Percentiles rank a stretch among this genome's conserved stretches.
Conservation (phyloP, 768 basidiomycete genomes). For the Serendipita vermifera region DNA sequence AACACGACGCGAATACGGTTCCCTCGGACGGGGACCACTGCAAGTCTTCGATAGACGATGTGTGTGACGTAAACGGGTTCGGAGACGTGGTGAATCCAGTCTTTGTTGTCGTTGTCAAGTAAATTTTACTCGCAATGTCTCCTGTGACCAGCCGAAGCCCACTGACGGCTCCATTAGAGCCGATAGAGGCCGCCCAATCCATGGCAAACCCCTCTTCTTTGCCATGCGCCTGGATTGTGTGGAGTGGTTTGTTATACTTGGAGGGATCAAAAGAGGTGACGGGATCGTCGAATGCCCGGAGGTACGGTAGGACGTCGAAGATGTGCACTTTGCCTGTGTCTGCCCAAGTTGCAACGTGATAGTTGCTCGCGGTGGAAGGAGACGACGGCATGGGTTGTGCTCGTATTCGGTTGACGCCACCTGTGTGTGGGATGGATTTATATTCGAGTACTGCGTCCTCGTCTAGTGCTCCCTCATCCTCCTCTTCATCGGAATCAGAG, state of each 20-base stretch:
- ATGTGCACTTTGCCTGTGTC: slow-evolving; percentile 97
- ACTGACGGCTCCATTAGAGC: slow-evolving; percentile 34
- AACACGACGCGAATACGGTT: slow-evolving; percentile 92
- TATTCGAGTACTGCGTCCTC: slow-evolving; percentile 92
- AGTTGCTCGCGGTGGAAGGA: slow-evolving; percentile 54
- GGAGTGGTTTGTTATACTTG: slow-evolving; percentile 55
- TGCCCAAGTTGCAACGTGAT: slow-evolving; percentile 86
- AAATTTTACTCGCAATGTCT: slow-evolving; percentile 85
- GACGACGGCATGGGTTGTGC: slow-evolving; percentile 68
- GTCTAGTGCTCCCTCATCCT: slow-evolving; percentile 66
- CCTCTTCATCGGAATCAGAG: slow-evolving; percentile 53
- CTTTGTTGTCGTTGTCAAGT: slow-evolving; percentile 71
- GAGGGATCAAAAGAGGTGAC: slow-evolving; percentile 43
- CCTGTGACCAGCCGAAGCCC: slow-evolving; percentile 78
- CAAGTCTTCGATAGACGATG: slow-evolving; percentile 85
- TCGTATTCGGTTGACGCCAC: slow-evolving; percentile 88
- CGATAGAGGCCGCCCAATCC: slow-evolving; percentile 79
- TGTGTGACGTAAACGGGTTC: slow-evolving; percentile 79
- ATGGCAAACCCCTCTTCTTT: slow-evolving; percentile 88
- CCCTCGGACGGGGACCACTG: slow-evolving; percentile 94
- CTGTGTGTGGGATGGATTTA: slow-evolving; percentile 78
- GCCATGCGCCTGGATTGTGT: slow-evolving; percentile 77
- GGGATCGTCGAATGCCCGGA: slow-evolving; percentile 80
- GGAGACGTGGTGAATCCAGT: slow-evolving; percentile 72
- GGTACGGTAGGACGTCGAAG: slow-evolving; percentile 83